Percentiles rank a stretch among this genome's conserved stretches.
These are phyloP conservation scores for Fallopia convolvulus DNA, from an alignment of 148 eudicot species.

Conservation along the genomic window DNA sequence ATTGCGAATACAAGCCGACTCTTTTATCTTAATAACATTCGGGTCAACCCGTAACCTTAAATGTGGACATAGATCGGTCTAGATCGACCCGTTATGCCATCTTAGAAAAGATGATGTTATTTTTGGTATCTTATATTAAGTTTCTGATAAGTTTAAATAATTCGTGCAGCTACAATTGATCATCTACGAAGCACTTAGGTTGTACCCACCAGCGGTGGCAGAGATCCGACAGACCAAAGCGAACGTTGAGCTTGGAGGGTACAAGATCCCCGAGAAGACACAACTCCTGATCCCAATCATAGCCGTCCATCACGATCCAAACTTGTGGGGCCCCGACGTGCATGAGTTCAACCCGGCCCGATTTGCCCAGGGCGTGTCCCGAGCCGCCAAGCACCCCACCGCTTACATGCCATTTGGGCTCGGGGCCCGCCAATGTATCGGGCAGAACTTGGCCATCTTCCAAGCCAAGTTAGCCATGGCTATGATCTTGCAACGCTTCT, in stretches of 20 bases:
- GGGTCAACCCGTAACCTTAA: too few relatives aligned
- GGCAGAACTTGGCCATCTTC: conserved; percentile 48
- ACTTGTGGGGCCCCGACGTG: conserved; percentile 44
- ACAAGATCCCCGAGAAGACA: conserved; percentile 25
- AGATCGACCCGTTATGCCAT: too few relatives aligned
- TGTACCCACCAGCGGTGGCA: conserved; percentile 54
- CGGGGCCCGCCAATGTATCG: conserved; percentile 47
- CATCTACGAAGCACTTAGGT: conserved; percentile 35
- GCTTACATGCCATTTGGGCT: conserved; percentile 59
- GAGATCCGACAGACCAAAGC: conserved; percentile 34
- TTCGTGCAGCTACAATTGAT: conserved; percentile 50
- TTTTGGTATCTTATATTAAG: background rate
- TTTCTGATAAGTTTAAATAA: too few relatives aligned
- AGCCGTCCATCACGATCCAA: conserved; percentile 48
- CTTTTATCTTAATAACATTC: too few relatives aligned
- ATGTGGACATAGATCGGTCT: too few relatives aligned
- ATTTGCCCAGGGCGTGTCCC: conserved; percentile 34
- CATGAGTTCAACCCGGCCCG: conserved; percentile 49
- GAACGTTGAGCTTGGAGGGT: conserved; percentile 37
- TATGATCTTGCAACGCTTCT: conserved; percentile 53
- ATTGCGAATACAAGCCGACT: too few relatives aligned
- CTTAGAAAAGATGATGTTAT: too few relatives aligned
- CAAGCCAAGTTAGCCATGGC: conserved; percentile 50
- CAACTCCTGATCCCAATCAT: conserved; percentile 51
- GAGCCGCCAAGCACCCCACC: conserved; percentile 38